A percentile compares a stretch with the other conserved stretches of the same genome.
These are phyloP conservation scores for Rhizopogon hawkerae DNA, from an alignment of 1,284 basidiomycete genomes.

Conservation along the genomic window DNA sequence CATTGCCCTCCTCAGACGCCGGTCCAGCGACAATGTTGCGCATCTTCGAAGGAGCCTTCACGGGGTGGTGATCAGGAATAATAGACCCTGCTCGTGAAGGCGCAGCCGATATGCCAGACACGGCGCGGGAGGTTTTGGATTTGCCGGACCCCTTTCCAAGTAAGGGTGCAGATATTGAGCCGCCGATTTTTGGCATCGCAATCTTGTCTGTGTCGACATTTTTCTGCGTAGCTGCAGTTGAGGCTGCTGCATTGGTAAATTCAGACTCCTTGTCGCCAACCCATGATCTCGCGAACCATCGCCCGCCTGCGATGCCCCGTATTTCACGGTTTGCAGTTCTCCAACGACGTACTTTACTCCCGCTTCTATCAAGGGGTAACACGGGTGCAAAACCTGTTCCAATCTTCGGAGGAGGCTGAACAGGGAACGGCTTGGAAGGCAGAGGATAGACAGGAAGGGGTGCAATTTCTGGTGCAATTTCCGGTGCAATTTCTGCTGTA, in stretches of 20 bases:
- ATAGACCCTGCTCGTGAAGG: conserved; percentile 48
- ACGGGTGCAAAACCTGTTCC: conserved; percentile 60
- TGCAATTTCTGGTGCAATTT: conserved; percentile 34
- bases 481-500: conserved; percentile 46
- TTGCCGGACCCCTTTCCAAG: conserved; percentile 30
- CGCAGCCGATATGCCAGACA: conserved; percentile 36
- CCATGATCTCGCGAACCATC: conserved; percentile 69
- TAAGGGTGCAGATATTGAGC: conserved; percentile 35
- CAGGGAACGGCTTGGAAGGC: conserved; percentile 69
- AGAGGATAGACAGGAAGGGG: conserved; percentile 66
- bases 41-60: conserved; percentile 51
- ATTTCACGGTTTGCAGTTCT: conserved; percentile 64
- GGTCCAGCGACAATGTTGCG: conserved; percentile 40
- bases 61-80: conserved; percentile 33
- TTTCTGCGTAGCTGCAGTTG: conserved; percentile 21
- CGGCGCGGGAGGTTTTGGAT: conserved; percentile 31
- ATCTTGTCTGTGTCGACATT: conserved; percentile 28
- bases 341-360: conserved; percentile 58
- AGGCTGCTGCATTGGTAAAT: conserved; percentile 31
- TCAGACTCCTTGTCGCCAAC: conserved; percentile 73
- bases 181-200: conserved; percentile 23
- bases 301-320: conserved; percentile 67
- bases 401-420: conserved; percentile 66
- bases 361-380: conserved; percentile 54
- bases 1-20: conserved; percentile 37